Evolutionary conservation across 2,329 filamentous ascomycete genomes (phyloP).

Genomic region (Aspergillus sp.): DNA sequence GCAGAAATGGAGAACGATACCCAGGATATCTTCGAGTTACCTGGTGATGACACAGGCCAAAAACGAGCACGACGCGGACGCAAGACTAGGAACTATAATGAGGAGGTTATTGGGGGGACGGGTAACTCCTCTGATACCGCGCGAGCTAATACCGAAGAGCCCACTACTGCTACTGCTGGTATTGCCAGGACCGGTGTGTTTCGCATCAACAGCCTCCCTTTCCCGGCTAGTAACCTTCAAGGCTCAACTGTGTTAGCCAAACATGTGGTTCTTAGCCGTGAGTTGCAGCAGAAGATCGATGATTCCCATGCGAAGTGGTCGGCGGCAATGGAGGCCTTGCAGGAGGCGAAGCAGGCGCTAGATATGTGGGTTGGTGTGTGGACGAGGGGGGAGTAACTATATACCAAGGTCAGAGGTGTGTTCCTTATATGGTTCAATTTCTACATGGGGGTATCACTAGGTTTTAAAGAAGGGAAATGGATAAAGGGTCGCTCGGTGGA

Average conservation of each 20-base stretch:
- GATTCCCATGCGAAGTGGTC: slow-evolving; percentile 53
- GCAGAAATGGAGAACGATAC: slow-evolving; percentile 5
- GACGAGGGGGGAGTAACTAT: slow-evolving; percentile 7
- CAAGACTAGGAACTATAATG: slow-evolving; percentile 3
- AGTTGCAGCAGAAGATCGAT: slow-evolving; percentile 51
- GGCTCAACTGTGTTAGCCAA: slow-evolving; percentile 24
- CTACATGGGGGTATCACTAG: too few species aligned
- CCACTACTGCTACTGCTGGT: slow-evolving; percentile 1
- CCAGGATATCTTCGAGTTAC: not conserved
- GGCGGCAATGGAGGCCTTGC: slow-evolving; percentile 26
- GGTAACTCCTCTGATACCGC: not conserved
- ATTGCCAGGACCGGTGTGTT: not conserved
- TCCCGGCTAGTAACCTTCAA: slow-evolving; percentile 10
- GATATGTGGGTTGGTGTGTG: slow-evolving; percentile 16
- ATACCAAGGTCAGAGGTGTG: not conserved
- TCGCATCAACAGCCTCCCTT: not conserved
- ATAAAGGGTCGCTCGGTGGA: too few species aligned
- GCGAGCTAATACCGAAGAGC: not conserved
- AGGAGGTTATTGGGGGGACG: not conserved
- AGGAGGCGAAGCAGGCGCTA: slow-evolving; percentile 13
- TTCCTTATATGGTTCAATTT: too few species aligned
- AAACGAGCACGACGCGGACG: slow-evolving; percentile 5
- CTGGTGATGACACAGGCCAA: not conserved
- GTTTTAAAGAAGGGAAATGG: too few species aligned
- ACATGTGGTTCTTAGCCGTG: slow-evolving; percentile 51